A percentile compares a stretch with the other conserved stretches of the same genome.
phyloP scores from a whole-genome alignment of 305 asterid genomes.

The Fraxinus angustifolia region DNA sequence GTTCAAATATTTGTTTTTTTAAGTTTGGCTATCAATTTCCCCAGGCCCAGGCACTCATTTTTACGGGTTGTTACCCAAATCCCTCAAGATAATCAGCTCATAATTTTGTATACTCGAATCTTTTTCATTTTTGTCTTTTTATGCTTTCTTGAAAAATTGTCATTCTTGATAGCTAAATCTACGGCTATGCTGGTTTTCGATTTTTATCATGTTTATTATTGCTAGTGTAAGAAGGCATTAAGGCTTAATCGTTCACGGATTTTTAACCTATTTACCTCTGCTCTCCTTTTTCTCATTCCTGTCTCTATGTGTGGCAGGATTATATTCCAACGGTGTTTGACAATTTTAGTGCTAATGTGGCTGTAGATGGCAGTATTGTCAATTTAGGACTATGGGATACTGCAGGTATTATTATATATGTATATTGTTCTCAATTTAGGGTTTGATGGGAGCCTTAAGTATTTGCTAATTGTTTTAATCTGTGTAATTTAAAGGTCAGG shows the following conservation, averaged over 20 bases:
- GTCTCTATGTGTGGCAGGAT: constrained; percentile 46
- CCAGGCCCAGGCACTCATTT: background rate
- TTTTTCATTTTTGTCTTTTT: background rate
- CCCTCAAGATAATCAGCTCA: background rate
- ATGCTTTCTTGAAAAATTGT: background rate
- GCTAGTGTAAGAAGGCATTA: background rate
- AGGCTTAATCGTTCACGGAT: background rate
- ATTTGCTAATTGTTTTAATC: constrained; percentile 1
- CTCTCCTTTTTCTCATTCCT: background rate
- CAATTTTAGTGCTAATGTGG: constrained; percentile 89
- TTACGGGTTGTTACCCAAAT: background rate
- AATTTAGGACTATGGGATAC: constrained; percentile 97
- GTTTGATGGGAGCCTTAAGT: background rate
- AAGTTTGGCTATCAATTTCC: too few species aligned
- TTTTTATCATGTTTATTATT: background rate
- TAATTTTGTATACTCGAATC: background rate
- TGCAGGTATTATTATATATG: constrained; percentile 49
- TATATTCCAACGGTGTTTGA: constrained; percentile 90
- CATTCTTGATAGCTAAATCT: background rate
- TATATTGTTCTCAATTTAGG: background rate
- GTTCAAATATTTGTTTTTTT: too few species aligned
- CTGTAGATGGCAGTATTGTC: constrained; percentile 92
- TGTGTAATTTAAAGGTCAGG: constrained; percentile 56
- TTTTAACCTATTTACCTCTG: background rate
- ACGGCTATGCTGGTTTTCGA: background rate